Conservation (phyloP, 192 early-diverging fungal species). For the Linnemannia elongata region DNA sequence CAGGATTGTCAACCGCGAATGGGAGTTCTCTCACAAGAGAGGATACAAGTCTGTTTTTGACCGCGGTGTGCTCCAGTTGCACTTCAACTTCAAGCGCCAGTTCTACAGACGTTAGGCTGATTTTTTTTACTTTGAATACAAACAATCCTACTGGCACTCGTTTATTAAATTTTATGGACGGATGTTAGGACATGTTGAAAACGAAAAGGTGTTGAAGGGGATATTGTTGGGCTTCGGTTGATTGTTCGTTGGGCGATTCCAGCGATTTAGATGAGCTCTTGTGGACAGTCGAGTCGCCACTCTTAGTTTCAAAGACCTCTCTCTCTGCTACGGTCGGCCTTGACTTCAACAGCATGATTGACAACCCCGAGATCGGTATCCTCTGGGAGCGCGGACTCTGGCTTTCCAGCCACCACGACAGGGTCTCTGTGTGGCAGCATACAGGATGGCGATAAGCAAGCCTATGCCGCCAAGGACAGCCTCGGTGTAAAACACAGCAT, state of each 20-base stretch:
- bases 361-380: neutral
- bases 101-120: slow-evolving; percentile 78
- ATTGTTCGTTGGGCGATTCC: neutral
- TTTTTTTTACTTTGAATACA: neutral
- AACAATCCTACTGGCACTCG: too few relatives aligned
- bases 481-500: slow-evolving; percentile 28
- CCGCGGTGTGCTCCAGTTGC: slow-evolving; percentile 83
- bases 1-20: slow-evolving; percentile 94
- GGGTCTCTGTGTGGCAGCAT: slow-evolving; percentile 21
- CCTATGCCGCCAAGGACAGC: slow-evolving; percentile 14
- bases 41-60: slow-evolving; percentile 87
- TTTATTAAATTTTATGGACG: neutral
- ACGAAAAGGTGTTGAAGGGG: neutral
- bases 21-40: slow-evolving; percentile 94
- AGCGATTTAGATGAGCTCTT: neutral
- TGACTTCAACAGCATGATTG: neutral
- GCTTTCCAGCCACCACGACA: neutral
- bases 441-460: slow-evolving; percentile 11
- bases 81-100: slow-evolving; percentile 88
- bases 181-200: neutral
- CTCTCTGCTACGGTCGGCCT: neutral
- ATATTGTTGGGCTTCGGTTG: neutral
- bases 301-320: neutral
- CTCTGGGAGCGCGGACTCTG: neutral
- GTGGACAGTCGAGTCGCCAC: neutral